Evolutionary conservation across 2,329 filamentous ascomycete genomes (phyloP).

Genomic region (Coniochaeta sp.): DNA sequence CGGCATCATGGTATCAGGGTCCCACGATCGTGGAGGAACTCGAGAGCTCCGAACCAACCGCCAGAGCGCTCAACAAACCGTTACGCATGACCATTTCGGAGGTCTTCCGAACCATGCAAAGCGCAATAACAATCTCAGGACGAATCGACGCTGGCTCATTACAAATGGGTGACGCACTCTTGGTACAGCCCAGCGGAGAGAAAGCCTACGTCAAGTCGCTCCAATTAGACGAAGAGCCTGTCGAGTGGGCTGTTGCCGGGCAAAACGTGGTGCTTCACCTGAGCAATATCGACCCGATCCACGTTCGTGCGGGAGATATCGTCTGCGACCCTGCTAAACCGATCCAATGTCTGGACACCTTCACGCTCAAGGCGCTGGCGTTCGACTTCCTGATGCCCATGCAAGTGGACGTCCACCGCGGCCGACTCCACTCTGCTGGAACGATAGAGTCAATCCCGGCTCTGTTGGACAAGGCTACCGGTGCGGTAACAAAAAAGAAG

Average conservation of each 20-base stretch:
- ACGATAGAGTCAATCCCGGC: slow-evolving; percentile 66
- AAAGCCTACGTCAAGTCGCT: slow-evolving; percentile 75
- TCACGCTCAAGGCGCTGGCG: slow-evolving; percentile 78
- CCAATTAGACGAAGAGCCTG: slow-evolving; percentile 63
- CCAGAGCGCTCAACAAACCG: slow-evolving; percentile 66
- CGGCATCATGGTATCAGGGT: slow-evolving; percentile 72
- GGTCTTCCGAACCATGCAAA: slow-evolving; percentile 74
- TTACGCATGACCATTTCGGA: slow-evolving; percentile 83
- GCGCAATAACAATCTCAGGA: slow-evolving; percentile 77
- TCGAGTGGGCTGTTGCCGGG: slow-evolving; percentile 87
- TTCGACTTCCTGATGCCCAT: slow-evolving; percentile 88
- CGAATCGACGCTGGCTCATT: slow-evolving; percentile 78
- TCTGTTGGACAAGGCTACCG: slow-evolving; percentile 70
- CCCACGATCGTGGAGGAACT: slow-evolving; percentile 75
- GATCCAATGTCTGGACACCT: slow-evolving; percentile 62
- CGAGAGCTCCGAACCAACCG: slow-evolving; percentile 70
- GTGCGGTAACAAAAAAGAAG: slow-evolving; percentile 71
- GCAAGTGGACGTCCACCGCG: slow-evolving; percentile 81
- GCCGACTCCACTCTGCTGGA: slow-evolving; percentile 71
- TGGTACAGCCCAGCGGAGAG: slow-evolving; percentile 76
- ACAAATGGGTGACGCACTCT: slow-evolving; percentile 74
- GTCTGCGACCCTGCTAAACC: slow-evolving; percentile 65
- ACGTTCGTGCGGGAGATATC: slow-evolving; percentile 79
- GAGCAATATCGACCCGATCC: slow-evolving; percentile 73
- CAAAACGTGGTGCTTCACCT: slow-evolving; percentile 84